Evolutionary conservation across 202 grass and related monocot species (phyloP).

Genomic region (Carex arenaria): DNA sequence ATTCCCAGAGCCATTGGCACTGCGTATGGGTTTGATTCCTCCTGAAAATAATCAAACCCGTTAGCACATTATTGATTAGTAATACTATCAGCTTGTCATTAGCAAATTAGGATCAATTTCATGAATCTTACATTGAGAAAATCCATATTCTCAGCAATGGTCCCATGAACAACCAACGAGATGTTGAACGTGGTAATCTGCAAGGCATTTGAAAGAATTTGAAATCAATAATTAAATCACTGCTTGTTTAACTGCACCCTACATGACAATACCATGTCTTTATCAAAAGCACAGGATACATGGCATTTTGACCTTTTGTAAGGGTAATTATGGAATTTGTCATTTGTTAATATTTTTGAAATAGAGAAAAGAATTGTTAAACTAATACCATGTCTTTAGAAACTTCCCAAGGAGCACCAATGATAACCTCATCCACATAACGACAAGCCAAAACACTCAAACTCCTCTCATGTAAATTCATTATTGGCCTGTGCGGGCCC

Average conservation of each 20-base stretch:
- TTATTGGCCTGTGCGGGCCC: slow-evolving; percentile 89
- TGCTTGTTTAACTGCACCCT: neutral
- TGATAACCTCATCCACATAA: slow-evolving; percentile 99
- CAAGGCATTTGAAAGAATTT: neutral
- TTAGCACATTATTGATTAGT: slow-evolving; percentile 6
- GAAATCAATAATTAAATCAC: neutral
- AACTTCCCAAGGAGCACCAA: slow-evolving; percentile 86
- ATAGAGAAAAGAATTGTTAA: neutral
- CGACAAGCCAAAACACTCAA: slow-evolving; percentile 95
- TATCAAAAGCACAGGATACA: no score
- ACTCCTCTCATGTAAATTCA: slow-evolving; percentile 97
- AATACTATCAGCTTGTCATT: neutral
- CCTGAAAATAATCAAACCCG: slow-evolving; percentile 28
- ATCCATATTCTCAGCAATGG: slow-evolving; percentile 53
- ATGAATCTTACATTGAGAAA: slow-evolving; percentile 35
- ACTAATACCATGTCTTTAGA: slow-evolving; percentile 83
- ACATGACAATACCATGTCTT: neutral
- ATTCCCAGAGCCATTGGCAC: slow-evolving; percentile 45
- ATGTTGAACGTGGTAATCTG: slow-evolving; percentile 56
- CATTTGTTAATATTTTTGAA: neutral
- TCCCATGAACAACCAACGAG: slow-evolving; percentile 50
- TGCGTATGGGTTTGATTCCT: slow-evolving; percentile 46
- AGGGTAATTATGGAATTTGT: neutral
- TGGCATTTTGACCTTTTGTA: no score
- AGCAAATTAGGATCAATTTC: slow-evolving; percentile 13